Conservation (phyloP, 371 early-diverging fungal genomes). For the Cokeromyces recurvatus region DNA sequence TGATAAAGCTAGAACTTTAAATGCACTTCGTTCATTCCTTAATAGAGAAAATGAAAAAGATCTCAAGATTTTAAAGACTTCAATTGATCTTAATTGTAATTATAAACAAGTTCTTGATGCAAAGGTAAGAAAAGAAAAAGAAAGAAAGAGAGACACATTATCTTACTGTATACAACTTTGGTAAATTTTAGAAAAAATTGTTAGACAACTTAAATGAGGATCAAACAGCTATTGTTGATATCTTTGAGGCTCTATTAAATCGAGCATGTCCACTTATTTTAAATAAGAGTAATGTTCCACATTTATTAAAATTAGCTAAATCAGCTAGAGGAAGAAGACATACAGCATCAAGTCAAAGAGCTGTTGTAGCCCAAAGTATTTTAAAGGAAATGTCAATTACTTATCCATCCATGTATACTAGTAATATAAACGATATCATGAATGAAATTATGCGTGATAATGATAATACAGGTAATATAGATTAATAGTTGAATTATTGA, state of each 20-base stretch:
- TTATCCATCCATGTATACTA: constrained; percentile 18
- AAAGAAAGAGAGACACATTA: background rate
- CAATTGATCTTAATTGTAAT: constrained; percentile 16
- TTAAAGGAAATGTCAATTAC: constrained; percentile 18
- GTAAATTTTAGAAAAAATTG: constrained; percentile 52
- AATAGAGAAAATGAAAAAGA: constrained; percentile 17
- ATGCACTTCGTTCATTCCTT: constrained; percentile 21
- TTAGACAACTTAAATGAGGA: constrained; percentile 57
- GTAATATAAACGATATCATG: constrained; percentile 5
- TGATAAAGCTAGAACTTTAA: constrained; percentile 43
- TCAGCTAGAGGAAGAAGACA: constrained; percentile 11
- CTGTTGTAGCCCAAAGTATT: constrained; percentile 20
- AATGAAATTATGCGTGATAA: constrained; percentile 7
- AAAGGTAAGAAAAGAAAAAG: constrained; percentile 16
- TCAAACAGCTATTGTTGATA: constrained; percentile 56
- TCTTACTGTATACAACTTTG: background rate
- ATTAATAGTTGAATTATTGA: too few relatives aligned
- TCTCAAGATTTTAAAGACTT: constrained; percentile 15
- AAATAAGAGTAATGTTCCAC: constrained; percentile 29
- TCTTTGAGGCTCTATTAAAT: constrained; percentile 65
- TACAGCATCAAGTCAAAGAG: constrained; percentile 8
- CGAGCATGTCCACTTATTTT: constrained; percentile 51
- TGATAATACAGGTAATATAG: constrained; percentile 8
- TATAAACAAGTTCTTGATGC: constrained; percentile 25
- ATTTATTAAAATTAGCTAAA: constrained; percentile 17